Evolutionary conservation across 2,329 filamentous ascomycete species (phyloP), one percentile per base, ranked within the genome.

Genomic region (Curvularia verruculosa): DNA sequence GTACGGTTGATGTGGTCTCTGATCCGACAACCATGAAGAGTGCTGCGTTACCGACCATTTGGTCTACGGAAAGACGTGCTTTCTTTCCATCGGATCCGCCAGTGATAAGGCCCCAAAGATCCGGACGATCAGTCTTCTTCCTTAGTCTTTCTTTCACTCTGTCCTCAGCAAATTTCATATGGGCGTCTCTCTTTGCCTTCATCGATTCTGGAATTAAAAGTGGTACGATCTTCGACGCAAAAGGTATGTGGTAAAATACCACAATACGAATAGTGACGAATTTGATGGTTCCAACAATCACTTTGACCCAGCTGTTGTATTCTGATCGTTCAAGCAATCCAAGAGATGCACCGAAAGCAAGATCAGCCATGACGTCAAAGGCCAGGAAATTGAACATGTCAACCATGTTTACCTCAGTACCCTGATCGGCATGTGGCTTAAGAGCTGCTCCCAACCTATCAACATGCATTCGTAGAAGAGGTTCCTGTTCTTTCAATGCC

Each of bases 161-260:
- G n/a, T 55, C 53, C 26, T 55, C 47, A 18, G 53, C 47, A 5
- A 46, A 51, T 31, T 55, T 52, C 47, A 55, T 55, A 26, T 51
- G 48, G 6, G 53, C 47, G 37, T 51, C 47, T 41, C 31, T 47
- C 31, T 52, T 55, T 18, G 40, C 48, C 41, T 51, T 55, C 41
- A 52, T 55, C 34, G 47, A 52, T 7, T 50, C 52, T 10, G 47
- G 53, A 34, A 55, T 39, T 12, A 55, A 46, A 39, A 41, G 7
- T 41, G 48, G 23, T 8, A 29, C 26, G 10, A 29, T 29, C 26
- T 29, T 8, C 5, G 26, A 29, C 26, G 8, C 26, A 29, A 29
- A 29, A 1, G 8, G 26, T 29, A 29, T 9, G 8, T 29, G 26
- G 8, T 8, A 29, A 29, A 29, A 29, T 9, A 29, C 26, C 26